Evolutionary conservation across 164 flowering plant genomes (phyloP), one percentile per base, ranked within the genome.

Genomic region (Euptelea pleiosperma): DNA sequence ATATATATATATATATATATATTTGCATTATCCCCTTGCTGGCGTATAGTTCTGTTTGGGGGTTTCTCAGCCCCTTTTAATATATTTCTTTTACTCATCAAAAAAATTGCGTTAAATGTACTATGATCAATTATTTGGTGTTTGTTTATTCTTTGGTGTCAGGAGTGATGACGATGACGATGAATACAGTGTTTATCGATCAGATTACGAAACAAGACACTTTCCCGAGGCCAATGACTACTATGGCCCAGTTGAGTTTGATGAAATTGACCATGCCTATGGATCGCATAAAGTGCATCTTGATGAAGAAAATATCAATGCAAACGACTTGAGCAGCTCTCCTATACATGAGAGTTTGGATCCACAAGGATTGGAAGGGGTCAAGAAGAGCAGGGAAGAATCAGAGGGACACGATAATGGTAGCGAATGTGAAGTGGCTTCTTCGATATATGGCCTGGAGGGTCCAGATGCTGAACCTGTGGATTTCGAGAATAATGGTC

Each of bases 401-500:
- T 64, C 42, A 41, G 70, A 65, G 60, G 81, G 68, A 25, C 68
- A 69, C 34, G 70, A 80, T 57, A 49, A 67, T 69, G 68, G 57
- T 39, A 75, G 75, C 47, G 84, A 74, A 19, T 45, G 71, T 70
- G 82, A 77, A 44, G 67, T 69, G 41, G 47, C 75, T 41, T 70
- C 89, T 26, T 79, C 94, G 43, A 12, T 81, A 21, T 80, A 77
- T 75, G 69, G 70, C 50, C 55, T 67, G 22, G 83, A 77, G 45
- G 78, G 71, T 66, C 59, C 65, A 25, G 73, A 78, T 37, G 54
- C 75, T 25, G 97, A 86, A 52, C 89, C 93, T 62, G 93, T 94
- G 44, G 99, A 90, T 76, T 90, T 85, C 74, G 99, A 94, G 70
- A 94, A 82, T 55, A 91, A 86, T 75, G 93, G 91, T 56, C 66